Conservation (phyloP, 2,329 filamentous ascomycete genomes). For the Neonectria hederae region DNA sequence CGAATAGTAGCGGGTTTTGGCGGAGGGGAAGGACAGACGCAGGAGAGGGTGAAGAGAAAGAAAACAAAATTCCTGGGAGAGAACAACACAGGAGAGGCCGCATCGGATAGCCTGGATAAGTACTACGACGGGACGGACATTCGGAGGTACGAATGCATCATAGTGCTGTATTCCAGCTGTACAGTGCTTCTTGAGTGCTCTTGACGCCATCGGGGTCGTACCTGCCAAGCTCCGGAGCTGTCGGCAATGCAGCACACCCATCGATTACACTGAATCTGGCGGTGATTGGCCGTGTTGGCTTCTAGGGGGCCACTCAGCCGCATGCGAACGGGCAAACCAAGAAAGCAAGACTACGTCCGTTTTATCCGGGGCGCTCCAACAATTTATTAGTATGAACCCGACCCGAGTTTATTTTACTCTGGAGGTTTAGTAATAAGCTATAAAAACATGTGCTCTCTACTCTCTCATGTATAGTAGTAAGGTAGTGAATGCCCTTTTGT, state of each 20-base stretch:
- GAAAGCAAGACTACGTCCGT: background rate
- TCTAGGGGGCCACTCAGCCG: background rate
- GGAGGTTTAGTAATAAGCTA: too few species aligned
- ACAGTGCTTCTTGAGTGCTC: background rate
- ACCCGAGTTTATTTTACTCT: background rate
- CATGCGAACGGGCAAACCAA: background rate
- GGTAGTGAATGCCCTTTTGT: too few species aligned
- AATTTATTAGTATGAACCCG: background rate
- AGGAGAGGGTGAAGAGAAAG: background rate
- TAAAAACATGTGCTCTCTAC: too few species aligned
- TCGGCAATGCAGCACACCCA: background rate
- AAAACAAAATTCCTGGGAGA: background rate
- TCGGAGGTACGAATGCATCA: background rate
- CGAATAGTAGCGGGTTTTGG: background rate
- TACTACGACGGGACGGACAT: constrained; percentile 1
- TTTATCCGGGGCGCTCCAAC: background rate
- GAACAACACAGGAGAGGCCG: constrained; percentile 3
- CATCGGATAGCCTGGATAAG: constrained; percentile 8
- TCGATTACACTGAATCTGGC: background rate
- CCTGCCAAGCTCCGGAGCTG: constrained; percentile 7
- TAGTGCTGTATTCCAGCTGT: too few species aligned
- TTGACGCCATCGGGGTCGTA: background rate
- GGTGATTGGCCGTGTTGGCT: background rate
- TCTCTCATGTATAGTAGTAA: too few species aligned
- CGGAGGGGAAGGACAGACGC: background rate